These are phyloP conservation scores for Jatropha podagrica DNA, from an alignment of 441 rosid genomes.

Conservation along the genomic window DNA sequence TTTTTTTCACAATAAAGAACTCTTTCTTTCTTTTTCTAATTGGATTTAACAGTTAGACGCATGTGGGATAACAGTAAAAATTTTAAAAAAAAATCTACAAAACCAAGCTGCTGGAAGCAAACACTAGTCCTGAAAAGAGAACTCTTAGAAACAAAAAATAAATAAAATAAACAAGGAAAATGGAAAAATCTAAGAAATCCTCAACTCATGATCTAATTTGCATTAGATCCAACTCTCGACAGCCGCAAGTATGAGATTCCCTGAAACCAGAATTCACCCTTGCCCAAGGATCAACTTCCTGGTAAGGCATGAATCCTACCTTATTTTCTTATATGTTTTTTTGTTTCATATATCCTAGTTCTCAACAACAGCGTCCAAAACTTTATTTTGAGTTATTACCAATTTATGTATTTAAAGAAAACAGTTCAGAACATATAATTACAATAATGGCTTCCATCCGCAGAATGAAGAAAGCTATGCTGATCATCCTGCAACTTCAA, in stretches of 20 bases:
- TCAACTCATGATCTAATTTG: background rate
- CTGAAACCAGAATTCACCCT: background rate
- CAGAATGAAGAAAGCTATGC: background rate
- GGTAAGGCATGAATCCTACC: background rate
- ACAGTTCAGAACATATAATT: too few relatives aligned
- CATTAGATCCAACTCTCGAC: background rate
- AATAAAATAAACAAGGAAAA: background rate
- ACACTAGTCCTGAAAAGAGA: background rate
- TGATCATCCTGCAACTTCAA: background rate
- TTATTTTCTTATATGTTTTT: background rate
- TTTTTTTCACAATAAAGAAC: background rate
- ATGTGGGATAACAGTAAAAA: background rate
- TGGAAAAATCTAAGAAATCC: background rate
- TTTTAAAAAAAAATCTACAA: background rate
- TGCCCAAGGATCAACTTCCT: background rate
- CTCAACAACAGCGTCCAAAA: background rate
- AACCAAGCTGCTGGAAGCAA: background rate
- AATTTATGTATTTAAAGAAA: background rate
- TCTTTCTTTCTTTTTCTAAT: background rate
- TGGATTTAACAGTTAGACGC: background rate
- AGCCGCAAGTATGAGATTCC: background rate
- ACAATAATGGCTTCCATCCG: background rate
- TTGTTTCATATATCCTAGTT: background rate
- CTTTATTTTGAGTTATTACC: background rate
- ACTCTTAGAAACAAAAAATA: background rate